Percentiles rank a stretch among this genome's conserved stretches.
Conservation (phyloP, 805 yeast genomes). For the Suhomyces sp. region DNA sequence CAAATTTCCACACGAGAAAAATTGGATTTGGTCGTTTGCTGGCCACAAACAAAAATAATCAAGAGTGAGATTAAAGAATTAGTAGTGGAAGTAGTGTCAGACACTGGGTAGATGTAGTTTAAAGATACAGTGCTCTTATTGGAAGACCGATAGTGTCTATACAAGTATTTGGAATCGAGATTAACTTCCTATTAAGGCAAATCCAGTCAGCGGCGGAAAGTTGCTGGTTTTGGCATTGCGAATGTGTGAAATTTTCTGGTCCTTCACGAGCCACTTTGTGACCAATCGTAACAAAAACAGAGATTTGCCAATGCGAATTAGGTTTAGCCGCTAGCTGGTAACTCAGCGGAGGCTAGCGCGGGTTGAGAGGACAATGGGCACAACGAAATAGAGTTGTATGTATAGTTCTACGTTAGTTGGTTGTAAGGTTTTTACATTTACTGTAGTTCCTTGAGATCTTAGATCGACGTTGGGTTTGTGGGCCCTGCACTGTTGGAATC, state of each 20-base stretch:
- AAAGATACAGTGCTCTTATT: background rate
- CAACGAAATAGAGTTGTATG: background rate
- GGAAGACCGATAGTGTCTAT: background rate
- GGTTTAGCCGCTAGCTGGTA: background rate
- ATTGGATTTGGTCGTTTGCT: background rate
- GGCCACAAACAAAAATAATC: background rate
- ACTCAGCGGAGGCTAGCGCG: background rate
- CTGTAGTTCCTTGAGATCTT: background rate
- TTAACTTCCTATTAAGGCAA: background rate
- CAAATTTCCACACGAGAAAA: background rate
- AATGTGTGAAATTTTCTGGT: constrained; percentile 2
- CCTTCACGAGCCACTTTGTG: constrained; percentile 5
- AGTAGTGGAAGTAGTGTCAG: background rate
- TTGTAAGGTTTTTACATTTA: background rate
- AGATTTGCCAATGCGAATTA: background rate
- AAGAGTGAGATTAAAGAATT: background rate
- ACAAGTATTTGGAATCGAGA: background rate
- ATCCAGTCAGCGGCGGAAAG: background rate
- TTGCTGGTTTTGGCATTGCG: constrained; percentile 2
- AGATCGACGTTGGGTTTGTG: background rate
- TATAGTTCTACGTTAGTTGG: too few species aligned
- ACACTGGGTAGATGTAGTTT: background rate
- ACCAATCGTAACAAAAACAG: background rate
- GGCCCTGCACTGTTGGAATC: background rate
- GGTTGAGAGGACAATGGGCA: background rate